Base-by-base conservation (phyloP, 2,329 filamentous ascomycete species). In the Exutisphaerella laricina region DNA sequence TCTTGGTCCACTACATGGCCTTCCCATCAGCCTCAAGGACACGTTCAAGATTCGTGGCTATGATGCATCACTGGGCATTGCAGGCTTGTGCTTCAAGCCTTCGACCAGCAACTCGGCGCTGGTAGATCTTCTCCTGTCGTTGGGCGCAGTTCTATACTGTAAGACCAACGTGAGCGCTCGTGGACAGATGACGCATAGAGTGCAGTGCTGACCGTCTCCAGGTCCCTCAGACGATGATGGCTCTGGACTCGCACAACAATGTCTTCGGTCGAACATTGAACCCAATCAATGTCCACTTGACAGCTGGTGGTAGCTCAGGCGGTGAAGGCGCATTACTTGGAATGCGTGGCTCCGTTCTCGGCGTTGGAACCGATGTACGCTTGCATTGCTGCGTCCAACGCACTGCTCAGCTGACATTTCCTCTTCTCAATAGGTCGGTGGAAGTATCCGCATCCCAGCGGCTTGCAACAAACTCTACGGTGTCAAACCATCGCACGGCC, bases 91-190 rank as follows among this genome's bases (percentile, higher is more conserved):
- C 43, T 72, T 71, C 61, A 63, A 67, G 67, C 26, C 60, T 75
- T 8, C 75, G 71, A 75, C 55, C 71, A 76, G 51, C 70, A 75
- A 53, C 52, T 74, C 32, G 62, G 66, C 8, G 39, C 68, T 77
- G n/a, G 41, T 75, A 10, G 59, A 71, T 40, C 65, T 68, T 48
- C 51, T 71, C 16, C 61, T 61, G 51, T 57, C 63, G 3, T 70
- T 71, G 3, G 74, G 74, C 2, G 70, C 70, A 62, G 40, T 77
- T 2, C 49, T 72, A 1, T 70, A 71, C 47, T 69, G 65, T 56
- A 74, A 78, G 56, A 78, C 75, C 4, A 77, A 77, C 45, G 58
- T 77, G 3, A n/a, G n/a, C n/a, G n/a, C n/a, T n/a, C n/a, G n/a
- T n/a, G n/a, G n/a, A n/a, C n/a, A n/a, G n/a, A n/a, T n/a, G n/a